Evolutionary conservation across 2,329 filamentous ascomycete species (phyloP), one percentile per base, ranked within the genome.

Genomic region (Pseudocercospora macadamiae): DNA sequence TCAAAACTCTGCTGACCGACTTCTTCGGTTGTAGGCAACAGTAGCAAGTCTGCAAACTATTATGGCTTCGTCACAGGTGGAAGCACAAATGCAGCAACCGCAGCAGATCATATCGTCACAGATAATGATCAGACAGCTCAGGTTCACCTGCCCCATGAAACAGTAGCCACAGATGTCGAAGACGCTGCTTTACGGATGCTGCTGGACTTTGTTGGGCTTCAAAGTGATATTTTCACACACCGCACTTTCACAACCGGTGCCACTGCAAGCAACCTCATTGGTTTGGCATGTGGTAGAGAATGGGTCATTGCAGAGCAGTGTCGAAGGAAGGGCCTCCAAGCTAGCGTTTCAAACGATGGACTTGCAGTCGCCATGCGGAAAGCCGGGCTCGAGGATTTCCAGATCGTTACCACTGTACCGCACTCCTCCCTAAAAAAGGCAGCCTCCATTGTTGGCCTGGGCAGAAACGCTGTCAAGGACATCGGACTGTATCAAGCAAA

Each of bases 31-130:
- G 14, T 18, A 47, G 44, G 44, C 7, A 16, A 21, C 26, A 59
- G 55, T 68, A 87, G 85, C 64, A 81, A 83, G 39, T 86, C 83
- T 42, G 75, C 85, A 9, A 85, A 86, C 55, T 96, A 96, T 79
- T 96, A 91, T 73, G 93, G 91, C 59, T 96, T 97, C 72, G 89
- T 97, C 4, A 96, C 88, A 0, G 93, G 93, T 44, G 89, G 91
- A 12, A 80, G 83, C 6, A 89, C 93, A 0, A 90, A 91, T 4
- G 86, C 91, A 21, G 92, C 92, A 28, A 83, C 89, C 66, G 84
- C 90, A 54, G 93, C 91, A 1, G 93, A 97, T 73, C 89, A 91
- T 64, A 76, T 96, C n/a, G 91, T 93, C 61, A 87, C 87, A 4
- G 83, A 85, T 7, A 83, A 88, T 61, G 93, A 97, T 71, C 91